Conservation (phyloP, 164 flowering plant species). For the Magnolia officinalis region DNA sequence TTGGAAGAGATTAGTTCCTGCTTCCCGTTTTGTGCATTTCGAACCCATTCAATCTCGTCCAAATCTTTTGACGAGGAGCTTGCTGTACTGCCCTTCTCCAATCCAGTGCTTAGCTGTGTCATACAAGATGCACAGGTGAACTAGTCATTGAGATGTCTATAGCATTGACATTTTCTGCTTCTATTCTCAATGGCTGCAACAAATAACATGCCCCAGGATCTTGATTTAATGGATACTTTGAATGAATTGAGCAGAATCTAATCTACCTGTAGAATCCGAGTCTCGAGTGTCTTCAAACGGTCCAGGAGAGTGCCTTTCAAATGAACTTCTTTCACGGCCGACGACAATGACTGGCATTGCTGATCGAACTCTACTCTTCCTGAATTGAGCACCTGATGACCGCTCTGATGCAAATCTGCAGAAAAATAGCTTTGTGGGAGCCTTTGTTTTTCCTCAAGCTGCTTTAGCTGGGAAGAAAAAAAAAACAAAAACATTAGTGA, state of each 20-base stretch:
- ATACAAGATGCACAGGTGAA: not conserved
- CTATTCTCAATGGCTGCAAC: not conserved
- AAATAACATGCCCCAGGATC: not conserved
- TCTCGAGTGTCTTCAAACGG: constrained; percentile 3
- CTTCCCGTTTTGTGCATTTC: not conserved
- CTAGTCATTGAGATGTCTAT: not conserved
- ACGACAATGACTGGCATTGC: constrained; percentile 8
- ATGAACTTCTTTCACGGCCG: constrained; percentile 9
- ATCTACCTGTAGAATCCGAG: constrained; percentile 11
- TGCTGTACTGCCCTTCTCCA: constrained; percentile 5
- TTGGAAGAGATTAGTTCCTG: not conserved
- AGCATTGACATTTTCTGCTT: not conserved
- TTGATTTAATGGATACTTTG: not conserved
- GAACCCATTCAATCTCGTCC: constrained; percentile 3
- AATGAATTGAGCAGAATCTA: not conserved
- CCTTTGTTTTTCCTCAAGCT: constrained; percentile 9
- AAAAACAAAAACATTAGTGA: not conserved
- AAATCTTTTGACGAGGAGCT: constrained; percentile 2
- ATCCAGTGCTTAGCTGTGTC: constrained; percentile 7
- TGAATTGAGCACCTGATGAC: not conserved
- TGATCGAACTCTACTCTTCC: not conserved
- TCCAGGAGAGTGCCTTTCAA: constrained; percentile 17
- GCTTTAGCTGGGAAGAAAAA: constrained; percentile 8
- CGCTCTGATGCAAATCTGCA: not conserved
- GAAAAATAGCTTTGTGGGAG: not conserved